Evolutionary conservation across 1,139 yeast genomes (phyloP).

Genomic region (Yamadazyma sp.): DNA sequence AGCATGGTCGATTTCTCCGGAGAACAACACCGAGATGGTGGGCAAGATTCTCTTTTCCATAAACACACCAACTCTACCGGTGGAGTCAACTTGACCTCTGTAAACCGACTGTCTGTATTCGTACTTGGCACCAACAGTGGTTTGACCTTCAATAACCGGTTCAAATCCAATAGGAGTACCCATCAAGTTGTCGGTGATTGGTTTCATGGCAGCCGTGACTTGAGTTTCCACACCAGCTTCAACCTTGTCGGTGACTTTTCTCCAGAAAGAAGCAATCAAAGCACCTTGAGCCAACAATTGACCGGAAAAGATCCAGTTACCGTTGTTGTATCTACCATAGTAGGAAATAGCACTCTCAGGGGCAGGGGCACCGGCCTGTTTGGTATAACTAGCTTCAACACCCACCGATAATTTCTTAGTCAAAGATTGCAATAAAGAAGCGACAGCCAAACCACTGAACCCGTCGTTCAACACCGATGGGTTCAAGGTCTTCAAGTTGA

Average conservation of each 20-base stretch:
- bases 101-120: constrained; percentile 96
- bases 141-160: constrained; percentile 85
- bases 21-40: constrained; percentile 82
- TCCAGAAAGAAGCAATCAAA: constrained; percentile 87
- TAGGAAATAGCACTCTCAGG: constrained; percentile 92
- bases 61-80: constrained; percentile 88
- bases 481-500: constrained; percentile 88
- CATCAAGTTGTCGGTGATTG: constrained; percentile 77
- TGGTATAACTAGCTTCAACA: constrained; percentile 87
- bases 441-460: constrained; percentile 81
- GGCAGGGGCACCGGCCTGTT: constrained; percentile 71
- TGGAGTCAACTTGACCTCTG: constrained; percentile 92
- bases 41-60: constrained; percentile 94
- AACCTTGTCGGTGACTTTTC: constrained; percentile 85
- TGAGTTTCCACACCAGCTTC: constrained; percentile 97
- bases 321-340: constrained; percentile 85
- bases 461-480: constrained; percentile 77
- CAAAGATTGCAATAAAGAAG: constrained; percentile 84
- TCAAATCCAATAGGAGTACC: constrained; percentile 79
- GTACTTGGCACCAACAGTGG: constrained; percentile 95
- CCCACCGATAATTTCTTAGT: constrained; percentile 86
- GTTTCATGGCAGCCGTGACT: constrained; percentile 74
- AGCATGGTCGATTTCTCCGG: constrained; percentile 88
- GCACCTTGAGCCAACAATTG: constrained; percentile 95
- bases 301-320: constrained; percentile 91